These are phyloP conservation scores for Pelargonium australe DNA, from an alignment of 441 rosid species.

Conservation along the genomic window DNA sequence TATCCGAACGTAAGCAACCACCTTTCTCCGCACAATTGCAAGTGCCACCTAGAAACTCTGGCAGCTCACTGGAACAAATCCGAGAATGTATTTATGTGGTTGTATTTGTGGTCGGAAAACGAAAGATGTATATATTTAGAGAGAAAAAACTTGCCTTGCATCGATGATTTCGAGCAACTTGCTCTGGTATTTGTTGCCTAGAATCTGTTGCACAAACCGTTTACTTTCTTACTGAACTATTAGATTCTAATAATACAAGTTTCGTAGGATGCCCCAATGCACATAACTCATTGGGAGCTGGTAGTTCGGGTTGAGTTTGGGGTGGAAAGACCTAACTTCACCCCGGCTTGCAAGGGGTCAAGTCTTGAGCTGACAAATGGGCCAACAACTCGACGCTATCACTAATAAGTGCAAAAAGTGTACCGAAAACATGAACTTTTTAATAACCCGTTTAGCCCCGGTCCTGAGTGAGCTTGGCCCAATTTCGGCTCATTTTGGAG, in stretches of 20 bases:
- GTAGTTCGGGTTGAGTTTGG: too few relatives aligned
- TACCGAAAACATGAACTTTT: too few relatives aligned
- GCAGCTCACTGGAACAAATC: slow-evolving; percentile 54
- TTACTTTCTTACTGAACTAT: slow-evolving; percentile 19
- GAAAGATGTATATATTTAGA: not conserved
- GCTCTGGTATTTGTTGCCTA: slow-evolving; percentile 74
- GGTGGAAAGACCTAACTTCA: too few relatives aligned
- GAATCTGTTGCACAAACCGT: slow-evolving; percentile 40
- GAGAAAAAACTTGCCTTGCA: slow-evolving; percentile 34
- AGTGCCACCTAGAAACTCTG: slow-evolving; percentile 70
- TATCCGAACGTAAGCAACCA: slow-evolving; percentile 80
- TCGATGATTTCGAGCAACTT: slow-evolving; percentile 84
- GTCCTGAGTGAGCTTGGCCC: too few relatives aligned
- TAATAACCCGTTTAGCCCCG: too few relatives aligned
- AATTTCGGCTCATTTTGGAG: too few relatives aligned
- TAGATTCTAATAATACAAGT: not conserved
- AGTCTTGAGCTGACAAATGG: too few relatives aligned
- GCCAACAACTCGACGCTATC: too few relatives aligned
- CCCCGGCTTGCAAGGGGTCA: too few relatives aligned
- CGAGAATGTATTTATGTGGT: not conserved
- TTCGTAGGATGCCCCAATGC: not conserved
- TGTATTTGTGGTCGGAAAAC: not conserved
- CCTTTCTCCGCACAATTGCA: slow-evolving; percentile 77
- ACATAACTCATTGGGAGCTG: not conserved
- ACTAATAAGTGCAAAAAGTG: too few relatives aligned